phyloP scores from a whole-genome alignment of 2,329 filamentous ascomycete genomes.

The Alternaria sp. region DNA sequence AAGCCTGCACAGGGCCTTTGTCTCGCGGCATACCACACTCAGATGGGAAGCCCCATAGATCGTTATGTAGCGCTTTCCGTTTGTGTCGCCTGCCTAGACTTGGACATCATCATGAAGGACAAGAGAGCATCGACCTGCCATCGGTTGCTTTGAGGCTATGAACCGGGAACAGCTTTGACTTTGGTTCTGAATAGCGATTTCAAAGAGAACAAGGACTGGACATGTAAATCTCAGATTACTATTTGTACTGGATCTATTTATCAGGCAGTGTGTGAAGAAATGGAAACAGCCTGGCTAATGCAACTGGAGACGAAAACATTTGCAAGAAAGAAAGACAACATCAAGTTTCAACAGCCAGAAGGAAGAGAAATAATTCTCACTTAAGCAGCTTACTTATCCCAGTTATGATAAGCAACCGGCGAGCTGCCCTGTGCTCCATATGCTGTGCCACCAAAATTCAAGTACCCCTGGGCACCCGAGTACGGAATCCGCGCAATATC shows the following conservation, averaged over 20 bases:
- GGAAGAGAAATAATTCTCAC: neutral
- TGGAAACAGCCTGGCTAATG: too few relatives aligned
- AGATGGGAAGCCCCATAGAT: too few relatives aligned
- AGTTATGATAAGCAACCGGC: constrained; percentile 26
- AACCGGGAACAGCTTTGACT: neutral
- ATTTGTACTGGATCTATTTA: neutral
- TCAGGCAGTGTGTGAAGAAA: neutral
- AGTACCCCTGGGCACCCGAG: constrained; percentile 54
- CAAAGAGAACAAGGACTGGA: neutral
- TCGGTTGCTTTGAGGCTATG: too few relatives aligned
- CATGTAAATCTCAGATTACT: neutral
- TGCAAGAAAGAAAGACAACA: too few relatives aligned
- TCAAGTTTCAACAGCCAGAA: too few relatives aligned
- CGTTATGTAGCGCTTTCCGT: too few relatives aligned
- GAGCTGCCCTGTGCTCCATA: constrained; percentile 44
- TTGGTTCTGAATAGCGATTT: neutral
- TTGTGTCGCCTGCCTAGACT: too few relatives aligned
- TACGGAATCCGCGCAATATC: constrained; percentile 51
- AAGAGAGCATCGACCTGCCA: too few relatives aligned
- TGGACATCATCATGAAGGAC: too few relatives aligned
- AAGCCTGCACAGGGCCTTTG: too few relatives aligned
- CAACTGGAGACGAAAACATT: too few relatives aligned
- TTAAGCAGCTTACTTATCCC: constrained; percentile 1
- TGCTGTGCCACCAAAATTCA: constrained; percentile 56
- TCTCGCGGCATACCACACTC: too few relatives aligned